Percentiles rank a stretch among this genome's conserved stretches.
Evolutionary conservation across 2,329 filamentous ascomycete species (phyloP).

Genomic region (Fusarium cyanostomum): DNA sequence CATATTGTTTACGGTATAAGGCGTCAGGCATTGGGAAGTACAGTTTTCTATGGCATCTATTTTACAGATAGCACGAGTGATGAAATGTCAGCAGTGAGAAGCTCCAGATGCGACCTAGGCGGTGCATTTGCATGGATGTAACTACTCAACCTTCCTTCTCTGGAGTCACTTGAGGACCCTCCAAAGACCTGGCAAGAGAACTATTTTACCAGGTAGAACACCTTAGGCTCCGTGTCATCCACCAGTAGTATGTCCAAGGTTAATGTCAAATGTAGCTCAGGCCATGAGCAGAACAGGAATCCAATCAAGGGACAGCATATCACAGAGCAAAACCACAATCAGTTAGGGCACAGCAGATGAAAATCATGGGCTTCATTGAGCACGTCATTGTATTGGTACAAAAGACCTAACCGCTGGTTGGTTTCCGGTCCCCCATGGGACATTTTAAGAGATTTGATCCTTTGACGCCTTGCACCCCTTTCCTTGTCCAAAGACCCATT

Average conservation of each 20-base stretch:
- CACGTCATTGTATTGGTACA: slow-evolving; percentile 38
- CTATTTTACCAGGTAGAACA: no score
- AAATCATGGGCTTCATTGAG: slow-evolving; percentile 30
- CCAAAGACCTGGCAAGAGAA: no score
- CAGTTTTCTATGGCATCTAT: background rate
- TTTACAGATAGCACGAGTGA: background rate
- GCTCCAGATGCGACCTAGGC: background rate
- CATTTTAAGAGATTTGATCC: slow-evolving; percentile 23
- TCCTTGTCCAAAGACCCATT: slow-evolving; percentile 11
- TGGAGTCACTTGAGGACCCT: no score
- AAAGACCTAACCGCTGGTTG: slow-evolving; percentile 24
- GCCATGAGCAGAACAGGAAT: no score
- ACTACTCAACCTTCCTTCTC: no score
- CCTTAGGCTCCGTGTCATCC: no score
- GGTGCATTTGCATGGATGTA: no score
- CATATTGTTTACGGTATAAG: background rate
- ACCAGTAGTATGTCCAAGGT: no score
- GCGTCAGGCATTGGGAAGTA: slow-evolving; percentile 7
- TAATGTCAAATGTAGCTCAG: no score
- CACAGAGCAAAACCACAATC: background rate
- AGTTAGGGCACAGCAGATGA: background rate
- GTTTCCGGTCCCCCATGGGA: slow-evolving; percentile 30
- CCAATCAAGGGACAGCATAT: no score
- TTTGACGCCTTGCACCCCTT: slow-evolving; percentile 30
- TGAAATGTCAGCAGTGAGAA: background rate